A percentile compares a stretch with the other conserved stretches of the same genome.
Evolutionary conservation across 768 basidiomycete genomes (phyloP).

Genomic region (Pulveroboletus ravenelii): DNA sequence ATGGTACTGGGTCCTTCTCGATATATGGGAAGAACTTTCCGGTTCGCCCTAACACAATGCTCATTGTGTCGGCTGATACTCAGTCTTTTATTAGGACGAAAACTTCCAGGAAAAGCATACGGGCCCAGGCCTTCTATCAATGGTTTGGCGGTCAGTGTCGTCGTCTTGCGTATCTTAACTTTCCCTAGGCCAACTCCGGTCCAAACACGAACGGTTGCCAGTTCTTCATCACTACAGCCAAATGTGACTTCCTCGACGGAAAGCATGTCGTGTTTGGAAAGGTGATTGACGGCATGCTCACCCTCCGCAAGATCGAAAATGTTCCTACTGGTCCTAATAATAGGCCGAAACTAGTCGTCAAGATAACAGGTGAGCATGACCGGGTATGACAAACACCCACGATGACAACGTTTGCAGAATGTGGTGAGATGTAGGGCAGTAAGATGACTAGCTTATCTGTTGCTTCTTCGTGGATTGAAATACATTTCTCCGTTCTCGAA

Average conservation of each 20-base stretch:
- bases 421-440: conserved; percentile 52
- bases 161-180: background rate
- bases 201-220: conserved; percentile 93
- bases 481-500: background rate
- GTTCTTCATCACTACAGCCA: conserved; percentile 96
- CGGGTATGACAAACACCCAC: background rate
- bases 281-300: conserved; percentile 91
- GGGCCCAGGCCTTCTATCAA: conserved; percentile 82
- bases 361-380: conserved; percentile 65
- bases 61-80: background rate
- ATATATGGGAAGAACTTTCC: conserved; percentile 95
- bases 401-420: conserved; percentile 35
- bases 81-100: conserved; percentile 63
- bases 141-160: conserved; percentile 47
- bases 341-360: conserved; percentile 81
- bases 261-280: conserved; percentile 93
- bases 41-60: conserved; percentile 38
- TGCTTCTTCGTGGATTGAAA: background rate
- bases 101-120: conserved; percentile 90
- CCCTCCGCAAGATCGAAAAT: conserved; percentile 93
- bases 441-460: background rate
- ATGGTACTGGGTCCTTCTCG: conserved; percentile 95
- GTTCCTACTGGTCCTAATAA: conserved; percentile 90
- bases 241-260: conserved; percentile 93
- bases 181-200: conserved; percentile 84